Conservation (phyloP, 169 alveolate genomes). For the Plasmodium yoelii region DNA sequence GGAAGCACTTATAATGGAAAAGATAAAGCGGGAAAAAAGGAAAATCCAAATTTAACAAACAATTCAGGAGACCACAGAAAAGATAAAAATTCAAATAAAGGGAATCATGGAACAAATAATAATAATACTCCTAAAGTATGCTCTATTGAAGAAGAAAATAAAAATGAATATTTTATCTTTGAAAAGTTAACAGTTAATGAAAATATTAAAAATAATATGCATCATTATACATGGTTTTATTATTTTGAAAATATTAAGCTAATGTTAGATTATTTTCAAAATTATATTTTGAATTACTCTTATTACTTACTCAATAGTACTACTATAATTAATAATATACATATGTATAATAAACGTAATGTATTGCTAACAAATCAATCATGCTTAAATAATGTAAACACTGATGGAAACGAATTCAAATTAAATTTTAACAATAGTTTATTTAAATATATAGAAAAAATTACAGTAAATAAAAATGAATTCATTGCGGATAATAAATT, state of each 20-base stretch:
- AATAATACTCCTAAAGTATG: not conserved
- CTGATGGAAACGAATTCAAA: slow-evolving; percentile 1
- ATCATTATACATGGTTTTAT: slow-evolving; percentile 62
- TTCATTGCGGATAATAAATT: slow-evolving; percentile 4
- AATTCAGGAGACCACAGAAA: not conserved
- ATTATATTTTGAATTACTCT: slow-evolving; percentile 45
- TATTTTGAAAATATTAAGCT: slow-evolving; percentile 53
- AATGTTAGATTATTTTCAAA: slow-evolving; percentile 41
- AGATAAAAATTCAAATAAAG: slow-evolving; percentile 9
- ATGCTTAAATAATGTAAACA: not conserved
- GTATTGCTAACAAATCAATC: slow-evolving; percentile 19
- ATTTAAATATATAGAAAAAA: slow-evolving; percentile 54
- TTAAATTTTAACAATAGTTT: slow-evolving; percentile 29
- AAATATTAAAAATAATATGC: slow-evolving; percentile 24
- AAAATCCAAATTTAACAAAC: slow-evolving; percentile 6
- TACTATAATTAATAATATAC: not conserved
- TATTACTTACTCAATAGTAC: slow-evolving; percentile 35
- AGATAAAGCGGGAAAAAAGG: slow-evolving; percentile 3
- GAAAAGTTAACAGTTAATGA: slow-evolving; percentile 50
- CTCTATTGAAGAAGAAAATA: slow-evolving; percentile 9
- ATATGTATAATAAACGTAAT: slow-evolving; percentile 27
- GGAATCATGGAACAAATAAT: not conserved
- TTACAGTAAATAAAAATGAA: slow-evolving; percentile 26
- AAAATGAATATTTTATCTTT: slow-evolving; percentile 36
- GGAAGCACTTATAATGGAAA: slow-evolving; percentile 17